Evolutionary conservation across 306 rosid species (phyloP).

Genomic region (Sechiopsis laciniata): DNA sequence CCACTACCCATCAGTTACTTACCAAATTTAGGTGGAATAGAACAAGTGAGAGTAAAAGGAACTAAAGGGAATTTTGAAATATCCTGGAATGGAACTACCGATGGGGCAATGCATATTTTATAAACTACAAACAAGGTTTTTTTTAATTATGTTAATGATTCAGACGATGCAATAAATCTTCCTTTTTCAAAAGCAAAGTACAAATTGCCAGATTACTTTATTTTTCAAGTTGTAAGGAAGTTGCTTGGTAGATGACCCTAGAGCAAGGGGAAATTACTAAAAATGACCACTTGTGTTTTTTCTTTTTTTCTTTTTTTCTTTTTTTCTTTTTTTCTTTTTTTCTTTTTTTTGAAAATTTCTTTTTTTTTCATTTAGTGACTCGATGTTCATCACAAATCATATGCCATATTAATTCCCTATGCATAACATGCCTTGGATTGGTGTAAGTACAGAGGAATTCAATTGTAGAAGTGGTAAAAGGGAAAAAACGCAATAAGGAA

Average conservation of each 20-base stretch:
- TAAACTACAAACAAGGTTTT: neutral
- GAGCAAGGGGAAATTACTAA: neutral
- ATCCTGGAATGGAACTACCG: neutral
- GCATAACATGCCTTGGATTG: neutral
- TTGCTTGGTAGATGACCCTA: neutral
- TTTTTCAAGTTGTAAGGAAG: neutral
- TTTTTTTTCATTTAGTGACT: neutral
- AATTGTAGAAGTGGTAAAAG: neutral
- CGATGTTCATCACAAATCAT: neutral
- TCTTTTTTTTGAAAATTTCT: no score
- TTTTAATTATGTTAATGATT: neutral
- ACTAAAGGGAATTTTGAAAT: neutral
- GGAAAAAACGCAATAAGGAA: neutral
- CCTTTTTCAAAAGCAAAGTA: neutral
- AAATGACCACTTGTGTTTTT: neutral
- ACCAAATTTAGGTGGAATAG: constrained; percentile 12
- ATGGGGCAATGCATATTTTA: neutral
- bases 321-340: neutral
- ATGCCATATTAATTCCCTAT: neutral
- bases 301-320: no score
- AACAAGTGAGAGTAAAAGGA: neutral
- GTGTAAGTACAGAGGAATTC: neutral
- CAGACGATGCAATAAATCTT: neutral
- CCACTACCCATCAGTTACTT: constrained; percentile 4
- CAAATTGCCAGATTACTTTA: neutral